Conservation (phyloP, 2,329 filamentous ascomycete species). For the Calonectria henricotiae region DNA sequence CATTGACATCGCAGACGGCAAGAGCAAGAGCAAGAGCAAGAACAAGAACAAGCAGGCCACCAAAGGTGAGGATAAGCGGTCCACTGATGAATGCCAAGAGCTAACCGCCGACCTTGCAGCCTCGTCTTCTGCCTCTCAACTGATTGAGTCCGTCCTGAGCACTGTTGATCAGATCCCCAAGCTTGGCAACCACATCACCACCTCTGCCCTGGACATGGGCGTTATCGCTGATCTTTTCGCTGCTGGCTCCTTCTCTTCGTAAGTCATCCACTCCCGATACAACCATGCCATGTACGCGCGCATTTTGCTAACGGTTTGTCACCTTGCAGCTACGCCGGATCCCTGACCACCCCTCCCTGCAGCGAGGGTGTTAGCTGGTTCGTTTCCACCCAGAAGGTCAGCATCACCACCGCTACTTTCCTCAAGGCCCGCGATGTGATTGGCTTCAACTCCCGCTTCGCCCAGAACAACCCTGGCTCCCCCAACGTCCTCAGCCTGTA, state of each 20-base stretch:
- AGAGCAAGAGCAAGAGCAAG: slow-evolving; percentile 14
- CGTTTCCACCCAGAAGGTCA: slow-evolving; percentile 65
- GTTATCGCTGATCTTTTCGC: slow-evolving; percentile 61
- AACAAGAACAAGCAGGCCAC: background rate
- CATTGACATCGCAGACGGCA: slow-evolving; percentile 48
- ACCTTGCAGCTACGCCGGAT: slow-evolving; percentile 66
- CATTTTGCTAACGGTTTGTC: slow-evolving; percentile 32
- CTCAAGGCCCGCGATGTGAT: slow-evolving; percentile 68
- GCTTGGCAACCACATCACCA: slow-evolving; percentile 58
- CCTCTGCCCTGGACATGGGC: slow-evolving; percentile 55
- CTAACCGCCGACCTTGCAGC: slow-evolving; percentile 25
- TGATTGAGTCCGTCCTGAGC: slow-evolving; percentile 59
- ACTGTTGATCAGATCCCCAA: slow-evolving; percentile 59
- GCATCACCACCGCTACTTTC: slow-evolving; percentile 66
- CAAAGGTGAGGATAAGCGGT: slow-evolving; percentile 1
- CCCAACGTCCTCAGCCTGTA: slow-evolving; percentile 16
- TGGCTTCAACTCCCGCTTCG: slow-evolving; percentile 71
- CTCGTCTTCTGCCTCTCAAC: slow-evolving; percentile 38
- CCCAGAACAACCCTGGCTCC: slow-evolving; percentile 66
- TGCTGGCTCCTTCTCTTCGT: slow-evolving; percentile 54
- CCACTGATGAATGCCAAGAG: background rate
- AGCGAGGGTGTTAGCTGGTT: slow-evolving; percentile 71
- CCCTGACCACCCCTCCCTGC: slow-evolving; percentile 76
- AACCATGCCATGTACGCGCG: too few species aligned
- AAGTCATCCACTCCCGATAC: slow-evolving; percentile 34